Conservation (phyloP, 345 rosid species). For the Xanthoceras sorbifolium region DNA sequence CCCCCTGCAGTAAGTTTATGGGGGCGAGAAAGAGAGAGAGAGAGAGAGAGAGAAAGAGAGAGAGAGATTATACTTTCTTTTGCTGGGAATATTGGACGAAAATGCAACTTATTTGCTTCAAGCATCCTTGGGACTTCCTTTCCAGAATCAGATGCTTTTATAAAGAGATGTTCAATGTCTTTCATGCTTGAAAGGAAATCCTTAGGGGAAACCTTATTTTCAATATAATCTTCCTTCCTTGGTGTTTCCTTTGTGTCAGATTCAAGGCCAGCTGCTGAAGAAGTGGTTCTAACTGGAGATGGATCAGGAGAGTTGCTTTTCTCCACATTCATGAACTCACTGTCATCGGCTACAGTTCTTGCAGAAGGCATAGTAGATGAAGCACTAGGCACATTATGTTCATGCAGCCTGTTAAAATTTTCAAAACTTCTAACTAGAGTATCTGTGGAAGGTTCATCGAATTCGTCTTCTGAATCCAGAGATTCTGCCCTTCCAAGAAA, state of each 20-base stretch:
- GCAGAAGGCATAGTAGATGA: conserved; percentile 44
- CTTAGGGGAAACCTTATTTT: conserved; percentile 61
- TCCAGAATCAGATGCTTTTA: conserved; percentile 89
- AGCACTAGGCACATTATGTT: conserved; percentile 38
- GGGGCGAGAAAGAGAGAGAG: conserved; percentile 16
- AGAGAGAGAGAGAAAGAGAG: conserved; percentile 26
- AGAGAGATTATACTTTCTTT: conserved; percentile 56
- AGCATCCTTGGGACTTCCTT: conserved; percentile 98
- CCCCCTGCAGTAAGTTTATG: neutral
- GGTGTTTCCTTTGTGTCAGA: conserved; percentile 47
- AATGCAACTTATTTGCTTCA: conserved; percentile 90
- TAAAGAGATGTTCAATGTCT: conserved; percentile 75
- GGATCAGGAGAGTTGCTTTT: conserved; percentile 66
- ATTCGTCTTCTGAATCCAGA: conserved; percentile 69
- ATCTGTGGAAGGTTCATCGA: conserved; percentile 65
- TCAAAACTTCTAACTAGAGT: conserved; percentile 74
- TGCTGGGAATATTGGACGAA: conserved; percentile 62
- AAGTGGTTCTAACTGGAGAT: conserved; percentile 61
- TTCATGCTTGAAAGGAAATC: conserved; percentile 84
- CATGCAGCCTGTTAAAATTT: conserved; percentile 60
- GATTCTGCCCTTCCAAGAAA: conserved; percentile 60
- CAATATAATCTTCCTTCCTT: conserved; percentile 44
- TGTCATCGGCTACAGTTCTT: conserved; percentile 48
- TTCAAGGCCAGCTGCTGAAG: conserved; percentile 35
- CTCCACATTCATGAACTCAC: conserved; percentile 50